phyloP scores from a whole-genome alignment of 805 yeast species.

The Pichia ethanolica region DNA sequence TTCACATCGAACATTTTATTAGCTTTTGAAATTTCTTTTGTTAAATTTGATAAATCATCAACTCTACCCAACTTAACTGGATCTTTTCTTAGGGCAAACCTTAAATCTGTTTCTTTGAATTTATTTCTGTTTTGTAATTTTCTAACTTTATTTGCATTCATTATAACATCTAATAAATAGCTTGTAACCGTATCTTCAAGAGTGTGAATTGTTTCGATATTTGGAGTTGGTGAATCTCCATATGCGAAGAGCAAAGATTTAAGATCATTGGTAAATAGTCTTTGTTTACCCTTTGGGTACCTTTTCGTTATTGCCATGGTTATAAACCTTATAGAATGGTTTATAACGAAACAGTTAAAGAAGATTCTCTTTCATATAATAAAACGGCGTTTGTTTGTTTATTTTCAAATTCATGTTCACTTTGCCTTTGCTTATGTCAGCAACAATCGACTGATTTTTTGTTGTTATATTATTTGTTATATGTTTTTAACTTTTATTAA shows the following conservation, averaged over 20 bases:
- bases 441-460: too few species aligned
- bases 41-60: conserved; percentile 52
- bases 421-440: too few species aligned
- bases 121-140: conserved; percentile 47
- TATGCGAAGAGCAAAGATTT: conserved; percentile 59
- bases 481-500: too few species aligned
- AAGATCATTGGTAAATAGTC: conserved; percentile 35
- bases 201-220: conserved; percentile 55
- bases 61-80: conserved; percentile 63
- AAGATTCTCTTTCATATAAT: too few species aligned
- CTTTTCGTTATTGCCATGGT: conserved; percentile 12
- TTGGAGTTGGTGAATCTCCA: conserved; percentile 66
- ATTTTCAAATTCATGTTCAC: too few species aligned
- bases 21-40: conserved; percentile 57
- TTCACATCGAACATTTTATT: conserved; percentile 59
- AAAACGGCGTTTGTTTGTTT: too few species aligned
- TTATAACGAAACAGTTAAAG: too few species aligned
- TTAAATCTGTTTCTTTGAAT: conserved; percentile 65
- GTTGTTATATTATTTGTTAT: too few species aligned
- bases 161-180: conserved; percentile 48
- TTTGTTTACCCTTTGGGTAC: conserved; percentile 17
- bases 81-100: conserved; percentile 61
- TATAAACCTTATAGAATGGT: too few species aligned
- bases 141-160: conserved; percentile 44
- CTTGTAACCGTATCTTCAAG: conserved; percentile 62